Evolutionary conservation across 1,139 yeast species (phyloP).

Genomic region (Arxiozyma telluris): DNA sequence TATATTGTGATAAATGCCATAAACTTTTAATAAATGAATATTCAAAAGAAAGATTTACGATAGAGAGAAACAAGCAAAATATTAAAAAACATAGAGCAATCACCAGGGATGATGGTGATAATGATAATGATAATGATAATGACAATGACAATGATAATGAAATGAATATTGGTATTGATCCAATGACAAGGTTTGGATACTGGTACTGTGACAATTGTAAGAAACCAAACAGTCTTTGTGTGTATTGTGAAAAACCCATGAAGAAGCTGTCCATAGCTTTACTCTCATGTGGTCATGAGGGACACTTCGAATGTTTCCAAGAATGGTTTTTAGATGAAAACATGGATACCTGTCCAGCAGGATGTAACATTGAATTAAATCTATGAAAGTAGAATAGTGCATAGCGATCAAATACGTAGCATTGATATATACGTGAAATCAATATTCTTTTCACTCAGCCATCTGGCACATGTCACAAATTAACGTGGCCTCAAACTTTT

Average conservation of each 20-base stretch:
- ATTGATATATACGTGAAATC: no score
- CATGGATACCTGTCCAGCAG: slow-evolving; percentile 73
- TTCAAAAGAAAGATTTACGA: slow-evolving; percentile 36
- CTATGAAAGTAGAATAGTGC: background rate
- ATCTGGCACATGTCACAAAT: background rate
- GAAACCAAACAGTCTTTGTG: slow-evolving; percentile 54
- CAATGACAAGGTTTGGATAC: slow-evolving; percentile 42
- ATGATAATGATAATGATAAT: slow-evolving; percentile 76
- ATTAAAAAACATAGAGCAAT: slow-evolving; percentile 6
- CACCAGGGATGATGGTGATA: slow-evolving; percentile 70
- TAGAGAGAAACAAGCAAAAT: slow-evolving; percentile 16
- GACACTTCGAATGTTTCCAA: slow-evolving; percentile 72
- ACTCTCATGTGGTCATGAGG: slow-evolving; percentile 76
- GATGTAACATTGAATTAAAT: slow-evolving; percentile 36
- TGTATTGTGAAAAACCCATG: slow-evolving; percentile 73
- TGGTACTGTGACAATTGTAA: slow-evolving; percentile 82
- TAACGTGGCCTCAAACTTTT: background rate
- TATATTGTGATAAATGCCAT: slow-evolving; percentile 62
- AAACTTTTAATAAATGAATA: slow-evolving; percentile 56
- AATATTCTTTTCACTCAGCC: background rate
- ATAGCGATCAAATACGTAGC: no score
- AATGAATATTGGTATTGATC: slow-evolving; percentile 2
- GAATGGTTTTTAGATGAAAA: slow-evolving; percentile 66
- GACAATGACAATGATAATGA: slow-evolving; percentile 52
- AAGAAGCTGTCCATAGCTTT: slow-evolving; percentile 63